Base-by-base conservation (phyloP, 2,329 filamentous ascomycete genomes). In the Colletotrichum nymphaeae region DNA sequence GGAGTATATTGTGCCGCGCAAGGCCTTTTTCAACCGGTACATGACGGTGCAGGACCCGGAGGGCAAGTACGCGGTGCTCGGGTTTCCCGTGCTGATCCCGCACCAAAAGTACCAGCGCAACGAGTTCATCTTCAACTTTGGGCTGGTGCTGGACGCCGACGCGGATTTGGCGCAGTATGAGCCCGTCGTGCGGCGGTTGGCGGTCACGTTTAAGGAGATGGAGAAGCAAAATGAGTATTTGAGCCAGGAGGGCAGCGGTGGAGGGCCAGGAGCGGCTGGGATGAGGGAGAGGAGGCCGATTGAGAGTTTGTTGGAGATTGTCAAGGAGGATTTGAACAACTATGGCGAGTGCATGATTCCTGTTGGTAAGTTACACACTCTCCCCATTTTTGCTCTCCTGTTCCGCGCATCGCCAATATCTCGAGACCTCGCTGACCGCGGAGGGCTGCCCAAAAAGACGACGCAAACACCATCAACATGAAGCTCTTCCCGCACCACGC, bases 271-370 rank as follows among this genome's bases (percentile, higher is more conserved):
- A 56, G 37, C 16, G 63, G 22, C 46, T 37, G 60, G 37, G 60
- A 42, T 42, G 37, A 42, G 72, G 11, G 76, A 76, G 35, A 78
- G 93, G 85, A 84, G 94, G 82, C 86, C 90, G 4, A 97, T 98
- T 79, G 94, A 96, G 85, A 94, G 93, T 76, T 84, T 99, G 76
- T 88, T 98, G 77, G 95, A 93, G 83, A 93, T 93, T 74, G 88
- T 93, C 71, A 92, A 92, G 80, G 91, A 98, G 83, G 95, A 99
- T 81, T 81, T 99, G 77, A 98, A 98, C 80, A 97, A 97, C 78
- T 99, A 98, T 80, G 95, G 94, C 80, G 97, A 99, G 85, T 98
- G 95, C 87, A 98, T 98, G 95, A 98, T 98, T 79, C 95, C 95
- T 0, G 96, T 98, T 75, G 94, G 94, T 95, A 85, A 75, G 90